Evolutionary conservation across 805 yeast genomes (phyloP), one percentile per base, ranked within the genome.

Genomic region (Candida coleopterorum): DNA sequence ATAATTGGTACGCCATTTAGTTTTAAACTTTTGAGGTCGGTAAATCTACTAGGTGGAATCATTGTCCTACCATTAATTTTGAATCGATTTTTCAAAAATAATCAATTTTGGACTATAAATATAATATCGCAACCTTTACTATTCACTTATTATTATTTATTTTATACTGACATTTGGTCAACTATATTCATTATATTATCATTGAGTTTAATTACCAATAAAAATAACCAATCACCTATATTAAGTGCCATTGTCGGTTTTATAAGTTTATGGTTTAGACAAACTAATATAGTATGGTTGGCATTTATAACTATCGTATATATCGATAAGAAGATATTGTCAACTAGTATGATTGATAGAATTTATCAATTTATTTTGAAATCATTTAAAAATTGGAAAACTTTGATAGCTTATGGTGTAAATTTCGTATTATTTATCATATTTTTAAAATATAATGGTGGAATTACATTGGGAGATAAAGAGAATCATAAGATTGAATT

Each of bases 121-220:
- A 39, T 64, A 5, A 44, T 55, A 18, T 53, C 80, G 6, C 75
- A 79, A 47, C 97, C 98, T 1, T 63, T 89, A 34, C 52, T 90
- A 35, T 67, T 81, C 17, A 70, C 88, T 3, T 90, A 80, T 58
- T 79, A 81, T 47, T 78, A 79, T 23, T 62, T 93, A 24, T 93
- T 79, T 60, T 93, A 93, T 59, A 93, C 98, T 0, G 98, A 93
- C 53, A 81, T 88, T 1, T 89, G 97, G 97, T 76, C 96, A 0
- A 75, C 93, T 0, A 71, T 85, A 1, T 62, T 85, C 20, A 72
- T 89, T 6, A 42, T 85, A 9, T 65, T 69, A 2, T 70, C 83
- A 2, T 64, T 79, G 23, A 66, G 78, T 5, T 50, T 72, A 24
- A 79, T 68, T 3, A 49, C 74, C 12, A 43, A 34, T 6, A 41